Conservation (phyloP, 768 basidiomycete genomes). For the Crassisporium funariophilum region DNA sequence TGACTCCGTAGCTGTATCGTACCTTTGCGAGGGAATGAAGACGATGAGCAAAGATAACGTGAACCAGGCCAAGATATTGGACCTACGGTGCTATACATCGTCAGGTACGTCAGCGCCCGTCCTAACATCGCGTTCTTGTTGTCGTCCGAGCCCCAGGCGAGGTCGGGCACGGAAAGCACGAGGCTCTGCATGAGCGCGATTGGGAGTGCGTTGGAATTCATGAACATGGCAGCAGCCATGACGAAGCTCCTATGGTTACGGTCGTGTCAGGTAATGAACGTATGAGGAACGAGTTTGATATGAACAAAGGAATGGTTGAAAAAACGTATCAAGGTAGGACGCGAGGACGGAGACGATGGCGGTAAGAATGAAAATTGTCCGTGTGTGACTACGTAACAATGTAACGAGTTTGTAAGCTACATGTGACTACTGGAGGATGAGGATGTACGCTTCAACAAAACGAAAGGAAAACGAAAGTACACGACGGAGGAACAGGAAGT, state of each 20-base stretch:
- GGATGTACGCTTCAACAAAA: no score
- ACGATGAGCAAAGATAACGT: not conserved
- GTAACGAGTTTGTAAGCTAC: no score
- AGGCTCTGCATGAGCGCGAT: conserved; percentile 94
- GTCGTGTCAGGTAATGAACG: no score
- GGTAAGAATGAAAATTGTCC: no score
- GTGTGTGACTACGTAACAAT: no score
- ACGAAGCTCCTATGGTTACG: conserved; percentile 67
- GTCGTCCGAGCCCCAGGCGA: conserved; percentile 83
- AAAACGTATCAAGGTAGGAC: no score
- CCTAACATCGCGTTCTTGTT: conserved; percentile 89
- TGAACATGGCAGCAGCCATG: conserved; percentile 83
- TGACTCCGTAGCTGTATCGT: conserved; percentile 94
- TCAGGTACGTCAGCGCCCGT: conserved; percentile 85
- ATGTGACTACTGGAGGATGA: no score
- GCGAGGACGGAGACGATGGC: conserved; percentile 1
- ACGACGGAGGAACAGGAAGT: no score
- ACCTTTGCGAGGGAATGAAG: conserved; percentile 46
- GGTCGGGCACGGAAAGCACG: conserved; percentile 76
- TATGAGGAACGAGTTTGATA: no score
- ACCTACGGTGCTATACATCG: conserved; percentile 93
- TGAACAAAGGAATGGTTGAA: no score
- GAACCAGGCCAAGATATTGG: conserved; percentile 45
- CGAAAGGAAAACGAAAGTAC: not conserved
- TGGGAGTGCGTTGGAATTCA: conserved; percentile 94